phyloP scores from a whole-genome alignment of 2,329 filamentous ascomycete genomes.

The Claviceps pazoutovae region DNA sequence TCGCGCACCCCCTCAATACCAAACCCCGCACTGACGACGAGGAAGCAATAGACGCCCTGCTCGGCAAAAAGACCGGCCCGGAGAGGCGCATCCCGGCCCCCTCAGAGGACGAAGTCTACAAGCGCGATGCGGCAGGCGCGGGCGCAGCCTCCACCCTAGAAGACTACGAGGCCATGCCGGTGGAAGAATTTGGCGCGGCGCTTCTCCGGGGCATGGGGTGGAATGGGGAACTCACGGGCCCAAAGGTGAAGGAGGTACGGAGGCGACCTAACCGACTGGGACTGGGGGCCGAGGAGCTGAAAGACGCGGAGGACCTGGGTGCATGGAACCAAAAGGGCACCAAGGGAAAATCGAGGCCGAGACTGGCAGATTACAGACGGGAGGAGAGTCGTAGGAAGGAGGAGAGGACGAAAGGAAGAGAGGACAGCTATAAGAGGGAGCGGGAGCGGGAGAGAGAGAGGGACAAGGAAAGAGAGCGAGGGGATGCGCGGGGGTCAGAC shows the following conservation, averaged over 20 bases:
- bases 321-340: conserved; percentile 63
- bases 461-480: conserved; percentile 25
- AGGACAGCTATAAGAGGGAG: conserved; percentile 34
- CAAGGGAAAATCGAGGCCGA: conserved; percentile 28
- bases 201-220: conserved; percentile 89
- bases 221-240: conserved; percentile 52
- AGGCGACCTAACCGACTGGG: conserved; percentile 70
- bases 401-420: conserved; percentile 22
- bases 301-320: conserved; percentile 58
- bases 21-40: conserved; percentile 22
- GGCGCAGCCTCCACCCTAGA: conserved; percentile 65
- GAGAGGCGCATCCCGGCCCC: conserved; percentile 37
- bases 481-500: conserved; percentile 19
- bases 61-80: conserved; percentile 33
- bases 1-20: not conserved
- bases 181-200: conserved; percentile 88
- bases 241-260: conserved; percentile 47
- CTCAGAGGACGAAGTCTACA: conserved; percentile 55
- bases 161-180: conserved; percentile 77
- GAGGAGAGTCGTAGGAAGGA: conserved; percentile 32
- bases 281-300: conserved; percentile 73
- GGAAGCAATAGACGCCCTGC: conserved; percentile 51
- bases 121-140: conserved; percentile 53
- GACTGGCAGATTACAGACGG: conserved; percentile 35
- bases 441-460: conserved; percentile 20